Conservation (phyloP, 179 eudicot genomes). For the Corrigiola litoralis region DNA sequence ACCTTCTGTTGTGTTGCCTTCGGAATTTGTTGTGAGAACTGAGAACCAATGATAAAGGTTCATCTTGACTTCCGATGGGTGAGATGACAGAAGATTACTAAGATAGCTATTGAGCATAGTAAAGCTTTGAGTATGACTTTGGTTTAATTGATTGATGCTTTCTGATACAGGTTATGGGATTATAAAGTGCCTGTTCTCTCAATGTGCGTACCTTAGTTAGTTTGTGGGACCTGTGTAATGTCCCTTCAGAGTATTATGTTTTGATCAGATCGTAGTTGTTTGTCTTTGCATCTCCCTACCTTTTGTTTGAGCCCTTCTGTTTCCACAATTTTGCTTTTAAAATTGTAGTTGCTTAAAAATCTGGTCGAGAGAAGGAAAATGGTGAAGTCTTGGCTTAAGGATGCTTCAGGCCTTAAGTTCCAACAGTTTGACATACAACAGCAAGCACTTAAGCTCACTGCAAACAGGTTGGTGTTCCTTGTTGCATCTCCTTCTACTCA, state of each 20-base stretch:
- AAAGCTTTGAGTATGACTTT: not conserved
- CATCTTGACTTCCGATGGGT: too few relatives aligned
- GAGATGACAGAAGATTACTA: not conserved
- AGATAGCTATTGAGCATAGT: not conserved
- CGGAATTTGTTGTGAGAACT: not conserved
- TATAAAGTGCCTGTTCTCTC: too few relatives aligned
- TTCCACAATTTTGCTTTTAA: not conserved
- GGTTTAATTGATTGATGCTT: conserved; percentile 6
- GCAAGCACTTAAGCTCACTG: conserved; percentile 97
- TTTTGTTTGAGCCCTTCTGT: too few relatives aligned
- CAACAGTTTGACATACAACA: conserved; percentile 89
- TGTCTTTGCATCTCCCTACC: not conserved
- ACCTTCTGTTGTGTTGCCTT: not conserved
- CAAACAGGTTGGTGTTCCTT: conserved; percentile 60
- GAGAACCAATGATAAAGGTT: too few relatives aligned
- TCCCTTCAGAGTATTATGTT: too few relatives aligned
- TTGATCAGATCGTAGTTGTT: not conserved
- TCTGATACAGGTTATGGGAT: conserved; percentile 26
- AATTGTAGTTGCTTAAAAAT: conserved; percentile 74
- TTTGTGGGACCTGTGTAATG: too few relatives aligned
- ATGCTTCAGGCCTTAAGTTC: conserved; percentile 73
- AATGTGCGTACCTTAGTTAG: too few relatives aligned
- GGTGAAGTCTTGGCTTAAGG: conserved; percentile 72
- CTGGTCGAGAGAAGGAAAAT: conserved; percentile 82
- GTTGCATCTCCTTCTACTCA: conserved; percentile 13